Base-by-base conservation (phyloP, 1,139 yeast genomes). In the Candida anutae region DNA sequence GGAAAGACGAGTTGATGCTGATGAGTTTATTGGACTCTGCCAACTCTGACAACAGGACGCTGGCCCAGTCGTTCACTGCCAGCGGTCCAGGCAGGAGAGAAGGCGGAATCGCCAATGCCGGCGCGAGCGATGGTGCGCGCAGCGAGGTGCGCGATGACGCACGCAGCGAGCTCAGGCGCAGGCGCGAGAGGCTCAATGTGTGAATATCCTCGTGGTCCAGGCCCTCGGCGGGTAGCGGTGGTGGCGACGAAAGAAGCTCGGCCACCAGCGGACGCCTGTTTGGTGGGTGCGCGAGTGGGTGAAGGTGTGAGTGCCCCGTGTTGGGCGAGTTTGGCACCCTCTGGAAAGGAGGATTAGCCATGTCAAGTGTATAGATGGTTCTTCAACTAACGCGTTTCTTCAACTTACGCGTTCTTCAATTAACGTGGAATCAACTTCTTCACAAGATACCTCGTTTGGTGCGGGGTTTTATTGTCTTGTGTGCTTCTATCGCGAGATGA, bases 221-320 rank as follows among this genome's bases (percentile, higher is more conserved):
- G n/a, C n/a, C n/a, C 44, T 23, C 42, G 17, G 29, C 34, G 16
- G 66, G 69, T 30, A 78, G 53, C 0, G 85, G 83, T 5, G 94
- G 94, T 2, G 94, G 94, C 5, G 90, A 75, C n/a, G 85, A 74
- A 27, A 83, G 61, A 55, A 83, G 53, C 48, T 83, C 94, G 24
- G 81, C 94, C 34, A 83, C 81, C n/a, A 93, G 80, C 0, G 82
- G 69, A 40, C 77, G 81, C 36, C 87, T 61, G 13, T 62, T 47
- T 1, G 55, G 48, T 23, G 43, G 52, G 16, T 37, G 38, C 23
- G 21, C 33, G 14, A 3, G 32, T 28, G n/a, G n/a, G n/a, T n/a
- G n/a, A n/a, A n/a, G n/a, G n/a, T n/a, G n/a, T n/a, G n/a, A n/a
- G 9, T 10, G 13, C n/a, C 23, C 23, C 12, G 27, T n/a, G 3